Evolutionary conservation across 768 basidiomycete species (phyloP), one percentile per base, ranked within the genome.

Genomic region (Cystobasidium ongulense): DNA sequence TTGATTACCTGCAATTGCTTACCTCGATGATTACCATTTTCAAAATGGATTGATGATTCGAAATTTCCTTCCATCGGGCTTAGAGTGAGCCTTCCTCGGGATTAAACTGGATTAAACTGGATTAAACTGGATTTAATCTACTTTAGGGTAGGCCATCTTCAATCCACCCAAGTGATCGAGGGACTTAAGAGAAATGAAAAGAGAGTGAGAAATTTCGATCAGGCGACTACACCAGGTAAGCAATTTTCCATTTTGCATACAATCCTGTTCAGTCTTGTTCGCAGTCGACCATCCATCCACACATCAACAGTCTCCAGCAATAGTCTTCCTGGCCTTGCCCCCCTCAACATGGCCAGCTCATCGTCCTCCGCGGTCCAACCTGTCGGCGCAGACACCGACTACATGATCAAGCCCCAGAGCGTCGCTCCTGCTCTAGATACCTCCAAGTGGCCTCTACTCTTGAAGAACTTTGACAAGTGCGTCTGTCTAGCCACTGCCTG

Each of bases 391-490:
- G 46, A 29, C n/a, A 54, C 46, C 23, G 89, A 92, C 80, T 92
- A 86, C 78, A 78, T 87, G 57, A 92, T 95, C 82, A 90, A 92
- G 81, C 87, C 92, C 1, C 72, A 75, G 53, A 82, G 84, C 43
- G 82, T 83, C 8, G 82, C 87, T 5, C 92, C 92, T 10, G 86
- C 86, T 77, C 86, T 95, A 35, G 91, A 98, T 80, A 98, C 96
- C 23, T 95, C 93, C 0, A 86, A 97, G 83, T 99, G 96, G 96
- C 96, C 96, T 39, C 85, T 99, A 10, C 87, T 99, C 3, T 86
- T 99, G 73, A 99, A 97, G 87, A 97, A 99, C 82, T 99, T 98
- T 82, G 95, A 97, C 86, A 95, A 96, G 81, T 76, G 76, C 53
- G 63, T 78, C 57, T 73, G 73, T 15, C 76, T 74, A 25, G 73